Evolutionary conservation across 768 basidiomycete genomes (phyloP).

Genomic region (Boletus sp.): DNA sequence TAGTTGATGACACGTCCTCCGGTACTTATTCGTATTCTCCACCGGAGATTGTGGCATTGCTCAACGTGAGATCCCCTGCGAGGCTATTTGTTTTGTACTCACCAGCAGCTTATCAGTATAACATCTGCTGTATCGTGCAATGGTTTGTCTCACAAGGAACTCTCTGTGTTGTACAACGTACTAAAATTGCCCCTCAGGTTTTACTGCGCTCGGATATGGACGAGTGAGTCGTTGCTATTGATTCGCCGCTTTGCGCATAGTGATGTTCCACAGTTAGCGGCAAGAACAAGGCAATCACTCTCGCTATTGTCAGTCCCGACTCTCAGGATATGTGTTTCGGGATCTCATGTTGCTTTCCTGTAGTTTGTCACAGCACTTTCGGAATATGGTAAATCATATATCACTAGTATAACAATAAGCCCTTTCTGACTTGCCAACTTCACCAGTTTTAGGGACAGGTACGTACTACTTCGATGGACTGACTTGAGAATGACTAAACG

Average conservation of each 20-base stretch:
- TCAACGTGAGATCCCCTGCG: neutral
- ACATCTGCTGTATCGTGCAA: neutral
- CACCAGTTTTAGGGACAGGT: slow-evolving; percentile 9
- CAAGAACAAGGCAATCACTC: slow-evolving; percentile 12
- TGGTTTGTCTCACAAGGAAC: slow-evolving; percentile 1
- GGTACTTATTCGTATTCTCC: neutral
- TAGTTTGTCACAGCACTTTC: neutral
- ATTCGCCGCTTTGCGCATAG: neutral
- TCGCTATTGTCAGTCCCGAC: slow-evolving; percentile 6
- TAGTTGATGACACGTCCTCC: neutral
- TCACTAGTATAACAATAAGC: neutral
- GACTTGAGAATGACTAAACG: neutral
- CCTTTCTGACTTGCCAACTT: neutral
- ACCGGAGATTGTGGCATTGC: neutral
- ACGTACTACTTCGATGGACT: neutral
- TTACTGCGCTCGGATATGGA: slow-evolving; percentile 17
- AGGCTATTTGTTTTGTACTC: neutral
- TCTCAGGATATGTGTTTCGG: neutral
- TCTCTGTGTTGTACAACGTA: no score
- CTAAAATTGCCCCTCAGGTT: slow-evolving; percentile 5
- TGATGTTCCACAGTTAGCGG: slow-evolving; percentile 11
- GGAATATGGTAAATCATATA: slow-evolving; percentile 4
- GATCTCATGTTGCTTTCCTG: neutral
- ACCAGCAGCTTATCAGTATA: neutral
- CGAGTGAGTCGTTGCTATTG: slow-evolving; percentile 1